These are phyloP conservation scores for Paracoccidioides lutzii DNA, from an alignment of 2,329 filamentous ascomycete species.

Conservation along the genomic window DNA sequence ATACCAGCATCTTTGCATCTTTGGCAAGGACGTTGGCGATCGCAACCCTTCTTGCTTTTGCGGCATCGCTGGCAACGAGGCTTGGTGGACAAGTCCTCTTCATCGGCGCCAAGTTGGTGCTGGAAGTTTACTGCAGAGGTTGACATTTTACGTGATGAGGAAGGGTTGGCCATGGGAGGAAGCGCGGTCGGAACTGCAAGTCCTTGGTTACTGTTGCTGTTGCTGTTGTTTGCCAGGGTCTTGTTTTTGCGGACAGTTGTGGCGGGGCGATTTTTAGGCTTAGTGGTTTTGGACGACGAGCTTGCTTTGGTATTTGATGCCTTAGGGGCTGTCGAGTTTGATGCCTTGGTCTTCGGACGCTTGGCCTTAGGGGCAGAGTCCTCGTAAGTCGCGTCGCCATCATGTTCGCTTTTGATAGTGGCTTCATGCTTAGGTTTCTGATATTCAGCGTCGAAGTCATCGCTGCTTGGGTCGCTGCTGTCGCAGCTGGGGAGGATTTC, in stretches of 20 bases:
- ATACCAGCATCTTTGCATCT: constrained; percentile 94
- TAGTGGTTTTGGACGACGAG: constrained; percentile 10
- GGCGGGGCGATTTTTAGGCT: constrained; percentile 20
- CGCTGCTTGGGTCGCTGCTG: constrained; percentile 48
- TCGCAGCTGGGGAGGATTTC: constrained; percentile 45
- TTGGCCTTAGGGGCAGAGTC: constrained; percentile 33
- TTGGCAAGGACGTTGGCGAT: constrained; percentile 87
- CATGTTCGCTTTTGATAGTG: constrained; percentile 42
- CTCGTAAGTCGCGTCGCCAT: constrained; percentile 30
- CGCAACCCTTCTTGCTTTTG: constrained; percentile 99
- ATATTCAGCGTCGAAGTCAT: constrained; percentile 43
- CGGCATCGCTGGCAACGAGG: constrained; percentile 95
- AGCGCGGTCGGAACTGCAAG: constrained; percentile 44
- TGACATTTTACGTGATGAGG: constrained; percentile 36
- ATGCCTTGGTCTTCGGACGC: constrained; percentile 40
- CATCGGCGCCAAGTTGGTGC: constrained; percentile 51
- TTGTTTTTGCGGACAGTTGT: constrained; percentile 29
- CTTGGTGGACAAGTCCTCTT: constrained; percentile 87
- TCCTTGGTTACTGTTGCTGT: constrained; percentile 11
- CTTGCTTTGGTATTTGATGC: constrained; percentile 16
- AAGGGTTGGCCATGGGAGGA: constrained; percentile 19
- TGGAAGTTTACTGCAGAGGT: constrained; percentile 51
- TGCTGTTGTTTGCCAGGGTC: constrained; percentile 11
- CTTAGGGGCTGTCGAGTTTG: constrained; percentile 22
- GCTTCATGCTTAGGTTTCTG: constrained; percentile 43